Evolutionary conservation across 2,329 filamentous ascomycete species (phyloP).

Genomic region (Fusarium vanettenii): DNA sequence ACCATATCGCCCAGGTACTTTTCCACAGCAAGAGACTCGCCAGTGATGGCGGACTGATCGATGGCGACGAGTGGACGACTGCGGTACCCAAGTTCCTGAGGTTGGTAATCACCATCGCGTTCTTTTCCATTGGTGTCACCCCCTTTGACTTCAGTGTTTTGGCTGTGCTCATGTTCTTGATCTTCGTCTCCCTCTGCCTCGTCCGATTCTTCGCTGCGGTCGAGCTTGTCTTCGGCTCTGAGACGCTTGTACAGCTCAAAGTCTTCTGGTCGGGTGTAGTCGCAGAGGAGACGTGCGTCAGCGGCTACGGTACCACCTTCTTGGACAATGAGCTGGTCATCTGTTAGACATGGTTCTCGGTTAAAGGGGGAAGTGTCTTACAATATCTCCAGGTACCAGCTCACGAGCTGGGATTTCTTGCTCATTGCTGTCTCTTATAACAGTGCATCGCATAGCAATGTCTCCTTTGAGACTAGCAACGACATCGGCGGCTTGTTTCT

Average conservation of each 20-base stretch:
- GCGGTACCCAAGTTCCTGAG: conserved; percentile 7
- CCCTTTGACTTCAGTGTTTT: not conserved
- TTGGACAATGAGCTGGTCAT: conserved; percentile 9
- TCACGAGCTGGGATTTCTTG: conserved; percentile 24
- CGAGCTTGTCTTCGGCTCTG: conserved; percentile 25
- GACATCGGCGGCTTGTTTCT: conserved; percentile 28
- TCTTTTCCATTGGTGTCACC: not conserved
- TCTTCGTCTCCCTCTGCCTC: conserved; percentile 14
- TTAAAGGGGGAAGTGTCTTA: not conserved
- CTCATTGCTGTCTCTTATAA: conserved; percentile 15
- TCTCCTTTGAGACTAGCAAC: conserved; percentile 28
- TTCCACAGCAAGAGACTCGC: conserved; percentile 26
- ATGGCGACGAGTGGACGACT: conserved; percentile 22
- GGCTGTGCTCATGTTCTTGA: not conserved
- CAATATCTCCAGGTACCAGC: conserved; percentile 19
- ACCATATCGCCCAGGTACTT: conserved; percentile 26
- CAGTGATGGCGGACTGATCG: conserved; percentile 29
- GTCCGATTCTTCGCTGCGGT: conserved; percentile 26
- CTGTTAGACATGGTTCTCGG: rapidly evolving
- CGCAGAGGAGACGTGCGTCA: conserved; percentile 24
- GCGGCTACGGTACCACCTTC: conserved; percentile 30
- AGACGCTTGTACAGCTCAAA: conserved; percentile 30
- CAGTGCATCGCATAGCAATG: conserved; percentile 30
- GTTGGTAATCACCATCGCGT: not conserved
- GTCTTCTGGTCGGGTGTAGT: conserved; percentile 24